Evolutionary conservation across 345 rosid genomes (phyloP).

Genomic region (Lepidium africanum): DNA sequence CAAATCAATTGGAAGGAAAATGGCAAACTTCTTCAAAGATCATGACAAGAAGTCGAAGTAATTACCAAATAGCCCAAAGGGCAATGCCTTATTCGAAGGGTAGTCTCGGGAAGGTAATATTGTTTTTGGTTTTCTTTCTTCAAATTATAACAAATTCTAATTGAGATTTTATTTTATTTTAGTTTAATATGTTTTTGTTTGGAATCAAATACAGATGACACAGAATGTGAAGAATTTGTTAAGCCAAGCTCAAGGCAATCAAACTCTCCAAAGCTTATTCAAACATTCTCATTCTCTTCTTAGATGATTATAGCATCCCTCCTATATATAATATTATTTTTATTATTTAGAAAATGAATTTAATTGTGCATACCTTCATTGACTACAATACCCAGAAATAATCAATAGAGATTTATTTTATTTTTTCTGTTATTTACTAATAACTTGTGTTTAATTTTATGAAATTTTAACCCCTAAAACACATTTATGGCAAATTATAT

Average conservation of each 20-base stretch:
- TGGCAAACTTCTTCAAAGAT: conserved; percentile 44
- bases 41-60: conserved; percentile 64
- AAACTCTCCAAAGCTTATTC: conserved; percentile 42
- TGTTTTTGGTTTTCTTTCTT: neutral
- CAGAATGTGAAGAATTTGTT: conserved; percentile 47
- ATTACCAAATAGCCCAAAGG: conserved; percentile 36
- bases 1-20: conserved; percentile 41
- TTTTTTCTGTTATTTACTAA: neutral
- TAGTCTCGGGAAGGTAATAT: conserved; percentile 47
- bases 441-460: neutral
- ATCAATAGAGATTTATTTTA: neutral
- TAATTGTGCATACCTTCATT: neutral
- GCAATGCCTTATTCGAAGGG: conserved; percentile 54
- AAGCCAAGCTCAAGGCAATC: conserved; percentile 51
- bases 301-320: conserved; percentile 24
- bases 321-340: neutral
- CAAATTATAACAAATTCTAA: neutral
- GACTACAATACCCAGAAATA: neutral
- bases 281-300: conserved; percentile 62
- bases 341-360: neutral
- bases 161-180: neutral
- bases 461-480: neutral
- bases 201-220: conserved; percentile 34
- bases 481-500: too few relatives aligned
- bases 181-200: neutral